Base-by-base conservation (phyloP, 352 stramenopile genomes). In the Aphanomyces astaci region DNA sequence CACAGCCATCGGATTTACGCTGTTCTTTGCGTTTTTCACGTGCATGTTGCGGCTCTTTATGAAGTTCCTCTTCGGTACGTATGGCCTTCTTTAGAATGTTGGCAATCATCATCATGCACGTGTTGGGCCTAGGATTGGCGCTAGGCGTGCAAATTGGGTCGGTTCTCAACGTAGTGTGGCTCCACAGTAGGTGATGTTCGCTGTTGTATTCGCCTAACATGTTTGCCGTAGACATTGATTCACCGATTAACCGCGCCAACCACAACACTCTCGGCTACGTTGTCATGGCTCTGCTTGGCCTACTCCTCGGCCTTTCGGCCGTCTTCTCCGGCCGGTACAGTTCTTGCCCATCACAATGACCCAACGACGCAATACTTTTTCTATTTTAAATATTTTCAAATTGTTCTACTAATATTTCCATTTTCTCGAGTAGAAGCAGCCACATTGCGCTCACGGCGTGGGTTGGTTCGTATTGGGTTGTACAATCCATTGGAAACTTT, bases 1-100 rank as follows among this genome's bases (percentile, higher is more conserved):
- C 7, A 45, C 27, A 17, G 39, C 62, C 13, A 13, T 30, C 33
- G 62, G n/a, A 3, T 40, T 59, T 33, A 45, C 40, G 13, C 0
- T 68, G 5, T 40, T 68, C 24, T 28, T 57, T 33, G 62, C 9
- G 11, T 36, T 68, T 19, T 59, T 68, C 51, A 60, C 62, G 15
- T 51, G 25, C n/a, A 2, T 68, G n/a, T 24, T 68, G 19, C n/a
- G 33, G 4, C 31, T 25, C 22, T 33, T 57, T 27, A 52, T 60
- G 27, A n/a, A 68, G 32, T 68, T 68, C 32, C 62, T 68, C 32
- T 68, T 68, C 40, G 62, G 62, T 68, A 64, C 17, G 5, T 9
- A 46, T n/a, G n/a, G n/a, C n/a, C n/a, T n/a, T n/a, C n/a, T n/a
- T n/a, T n/a, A n/a, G n/a, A n/a, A n/a, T n/a, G n/a, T n/a, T n/a